Evolutionary conservation across 345 rosid genomes (phyloP).

Genomic region (Populus davidiana): DNA sequence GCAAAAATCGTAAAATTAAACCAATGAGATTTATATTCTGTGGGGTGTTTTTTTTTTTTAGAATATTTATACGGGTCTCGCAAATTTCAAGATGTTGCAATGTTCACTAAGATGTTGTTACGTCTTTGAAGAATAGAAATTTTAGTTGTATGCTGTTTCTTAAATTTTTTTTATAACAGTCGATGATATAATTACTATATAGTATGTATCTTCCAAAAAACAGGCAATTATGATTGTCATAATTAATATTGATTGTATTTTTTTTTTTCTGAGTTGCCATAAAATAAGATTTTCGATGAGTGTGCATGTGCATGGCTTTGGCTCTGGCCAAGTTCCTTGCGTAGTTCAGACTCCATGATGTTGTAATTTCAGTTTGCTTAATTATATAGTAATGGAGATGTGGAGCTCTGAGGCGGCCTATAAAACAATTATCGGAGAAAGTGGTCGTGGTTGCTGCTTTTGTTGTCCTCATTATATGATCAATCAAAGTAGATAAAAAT

Average conservation of each 20-base stretch:
- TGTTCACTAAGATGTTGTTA: too few relatives aligned
- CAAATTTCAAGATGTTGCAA: too few relatives aligned
- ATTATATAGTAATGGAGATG: not conserved
- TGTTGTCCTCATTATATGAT: not conserved
- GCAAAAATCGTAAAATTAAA: too few relatives aligned
- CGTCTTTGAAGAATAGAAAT: too few relatives aligned
- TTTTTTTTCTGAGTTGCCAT: not conserved
- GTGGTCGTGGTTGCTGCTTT: not conserved
- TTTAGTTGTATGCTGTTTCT: too few relatives aligned
- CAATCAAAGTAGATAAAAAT: not conserved
- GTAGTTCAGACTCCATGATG: not conserved
- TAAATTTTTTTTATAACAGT: too few relatives aligned
- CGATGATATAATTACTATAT: too few relatives aligned
- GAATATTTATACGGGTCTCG: too few relatives aligned
- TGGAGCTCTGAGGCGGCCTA: not conserved
- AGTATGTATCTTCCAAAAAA: too few relatives aligned
- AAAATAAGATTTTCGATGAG: not conserved
- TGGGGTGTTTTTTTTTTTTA: too few relatives aligned
- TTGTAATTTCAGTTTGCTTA: not conserved
- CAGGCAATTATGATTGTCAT: not conserved
- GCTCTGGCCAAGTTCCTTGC: not conserved
- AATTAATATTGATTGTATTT: not conserved
- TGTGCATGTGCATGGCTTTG: not conserved
- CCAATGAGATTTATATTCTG: too few relatives aligned
- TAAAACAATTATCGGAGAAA: not conserved